phyloP scores from a whole-genome alignment of 2,329 filamentous ascomycete genomes.

The Periconia digitata region DNA sequence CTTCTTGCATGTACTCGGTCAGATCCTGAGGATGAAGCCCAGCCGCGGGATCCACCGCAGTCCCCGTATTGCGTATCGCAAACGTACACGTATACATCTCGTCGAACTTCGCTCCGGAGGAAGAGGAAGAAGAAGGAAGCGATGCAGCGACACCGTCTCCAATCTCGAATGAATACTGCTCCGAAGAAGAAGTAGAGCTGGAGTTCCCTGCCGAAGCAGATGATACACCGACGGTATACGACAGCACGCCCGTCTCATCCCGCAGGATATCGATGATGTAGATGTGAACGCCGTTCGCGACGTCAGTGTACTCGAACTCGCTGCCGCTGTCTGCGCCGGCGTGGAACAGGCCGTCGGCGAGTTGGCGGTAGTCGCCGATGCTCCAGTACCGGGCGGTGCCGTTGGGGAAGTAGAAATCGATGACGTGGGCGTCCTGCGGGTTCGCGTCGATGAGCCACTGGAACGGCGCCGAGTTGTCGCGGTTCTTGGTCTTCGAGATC shows the following conservation, averaged over 20 bases:
- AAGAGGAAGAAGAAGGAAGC: not conserved
- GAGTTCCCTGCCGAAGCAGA: not conserved
- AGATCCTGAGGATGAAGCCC: slow-evolving; percentile 38
- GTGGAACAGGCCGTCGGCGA: slow-evolving; percentile 58
- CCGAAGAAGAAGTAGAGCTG: too few relatives aligned
- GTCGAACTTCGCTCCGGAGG: slow-evolving; percentile 23
- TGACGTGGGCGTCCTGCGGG: slow-evolving; percentile 53
- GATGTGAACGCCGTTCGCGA: slow-evolving; percentile 53
- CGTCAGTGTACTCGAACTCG: slow-evolving; percentile 53
- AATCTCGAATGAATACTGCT: too few relatives aligned
- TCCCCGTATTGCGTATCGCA: slow-evolving; percentile 51
- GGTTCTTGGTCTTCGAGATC: slow-evolving; percentile 59
- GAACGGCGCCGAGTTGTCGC: slow-evolving; percentile 50
- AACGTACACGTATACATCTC: slow-evolving; percentile 40
- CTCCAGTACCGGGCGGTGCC: slow-evolving; percentile 52
- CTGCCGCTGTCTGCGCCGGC: slow-evolving; percentile 56
- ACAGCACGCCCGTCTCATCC: slow-evolving; percentile 45
- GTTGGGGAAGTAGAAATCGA: slow-evolving; percentile 55
- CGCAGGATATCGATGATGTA: slow-evolving; percentile 52
- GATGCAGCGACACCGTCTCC: slow-evolving; percentile 18
- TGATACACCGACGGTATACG: slow-evolving; percentile 51
- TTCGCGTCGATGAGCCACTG: slow-evolving; percentile 60
- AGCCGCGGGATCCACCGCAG: slow-evolving; percentile 13
- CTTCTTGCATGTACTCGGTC: slow-evolving; percentile 45
- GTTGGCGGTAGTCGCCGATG: slow-evolving; percentile 57